Base-by-base conservation (phyloP, 2,329 filamentous ascomycete species). In the Aspergillus pseudonomiae region DNA sequence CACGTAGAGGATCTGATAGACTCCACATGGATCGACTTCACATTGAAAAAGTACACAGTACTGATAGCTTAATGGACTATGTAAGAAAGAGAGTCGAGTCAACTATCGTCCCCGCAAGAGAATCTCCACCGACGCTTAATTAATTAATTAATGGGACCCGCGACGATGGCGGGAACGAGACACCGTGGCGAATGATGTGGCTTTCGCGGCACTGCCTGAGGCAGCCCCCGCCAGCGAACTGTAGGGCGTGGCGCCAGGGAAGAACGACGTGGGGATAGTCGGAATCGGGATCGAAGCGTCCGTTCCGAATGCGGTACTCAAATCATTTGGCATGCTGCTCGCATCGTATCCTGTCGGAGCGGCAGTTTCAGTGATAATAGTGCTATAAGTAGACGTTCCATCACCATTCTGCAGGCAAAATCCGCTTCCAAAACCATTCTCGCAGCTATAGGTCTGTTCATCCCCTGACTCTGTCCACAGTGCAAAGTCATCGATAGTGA, bases 401-500 rank as follows among this genome's bases (percentile, higher is more conserved):
- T 65, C 59, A 16, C 67, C 67, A 11, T 65, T 59, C 65, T 80
- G 76, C 54, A 86, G 68, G 67, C 84, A 86, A 19, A 75, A 79
- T 4, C 83, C 82, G 2, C 69, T 69, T 6, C 82, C 82, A 65
- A 83, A 86, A 1, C 81, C 84, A 64, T 78, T 84, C 48, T 78
- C 73, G 72, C 85, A 87, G 28, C 71, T 70, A 68, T 85, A 81
- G 21, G 56, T 61, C 59, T 75, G 64, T 46, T 67, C 53, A 48
- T 66, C 59, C 3, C 73, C 74, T 16, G 64, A 64, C 46, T 76
- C 74, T 30, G 74, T 76, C 74, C 73, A 75, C 81, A 88, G 84
- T 34, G 78, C 74, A 65, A 87, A 82, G 68, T 86, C 80, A 3
- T 74, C 74, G 63, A 87, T 80, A 19, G 74, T 79, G 65, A 87